Base-by-base conservation (phyloP, 352 stramenopile genomes). In the Globisporangium nodosum region DNA sequence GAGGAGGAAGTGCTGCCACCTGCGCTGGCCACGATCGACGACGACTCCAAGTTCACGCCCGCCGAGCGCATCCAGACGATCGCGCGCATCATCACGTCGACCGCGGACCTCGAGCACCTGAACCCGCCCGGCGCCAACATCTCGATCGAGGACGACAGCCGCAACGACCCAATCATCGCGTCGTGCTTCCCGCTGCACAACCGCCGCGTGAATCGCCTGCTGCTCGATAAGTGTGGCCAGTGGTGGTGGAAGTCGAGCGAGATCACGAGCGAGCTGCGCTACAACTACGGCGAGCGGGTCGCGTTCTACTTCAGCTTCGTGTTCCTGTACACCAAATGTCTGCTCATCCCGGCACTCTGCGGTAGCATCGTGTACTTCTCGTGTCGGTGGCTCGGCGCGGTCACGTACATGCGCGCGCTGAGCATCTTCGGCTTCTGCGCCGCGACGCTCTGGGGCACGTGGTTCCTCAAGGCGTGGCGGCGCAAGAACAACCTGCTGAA, bases 271-370 rank as follows among this genome's bases (percentile, higher is more conserved):
- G 81, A 91, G n/a, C 72, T 94, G 37, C 82, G 81, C 13, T 92
- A 88, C 43, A 80, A 92, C 58, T 94, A 94, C 51, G 85, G 85
- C 46, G 85, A 94, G 48, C 80, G 81, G 2, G 85, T 94, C 11
- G 85, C 85, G 5, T 94, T 94, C 58, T 90, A 92, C 69, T 94
- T 91, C 59, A 87, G 80, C 47, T 94, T 92, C 64, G 64, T 92
- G 43, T 90, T 94, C 48, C 27, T 94, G 3, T 94, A 94, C 70
- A 94, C 85, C 1, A 89, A 91, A 31, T 92, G 82, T 42, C 61
- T 94, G 21, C 21, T 88, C 16, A 58, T 89, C 31, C 82, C 85
- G 18, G 81, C 80, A 8, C 33, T 92, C 0, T 39, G 72, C 6
- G 85, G 85, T 8, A 80, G 73, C 7, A 65, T 69, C 12, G 59